Base-by-base conservation (phyloP, 2,329 filamentous ascomycete genomes). In the Trichoderma asperellum region DNA sequence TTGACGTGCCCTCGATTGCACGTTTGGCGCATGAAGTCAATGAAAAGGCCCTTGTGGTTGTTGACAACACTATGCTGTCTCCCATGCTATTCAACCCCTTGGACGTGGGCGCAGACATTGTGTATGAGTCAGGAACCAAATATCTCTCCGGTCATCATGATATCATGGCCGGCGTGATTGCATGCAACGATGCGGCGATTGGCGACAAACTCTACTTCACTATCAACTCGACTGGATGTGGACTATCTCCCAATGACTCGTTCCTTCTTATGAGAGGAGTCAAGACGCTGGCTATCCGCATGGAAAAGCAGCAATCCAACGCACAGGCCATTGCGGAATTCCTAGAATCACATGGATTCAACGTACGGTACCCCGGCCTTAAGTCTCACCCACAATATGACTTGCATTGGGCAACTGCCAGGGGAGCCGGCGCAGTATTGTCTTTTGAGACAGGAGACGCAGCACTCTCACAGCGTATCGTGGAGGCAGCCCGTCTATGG, bases 1-100 rank as follows among this genome's bases (percentile, higher is more conserved):
- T 96, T 75, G 96, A 99, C 79, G 92, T 99, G 70, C 87, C 91
- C 4, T 85, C 89, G 27, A 96, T 99, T 74, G 89, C 96, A 16
- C 85, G 86, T 49, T 83, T 91, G 24, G 88, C 92, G 0, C 96
- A 98, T 79, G 88, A 90, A 47, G 88, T 87, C 61, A 97, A 96
- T 79, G 84, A 91, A 8, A 88, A 88, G 71, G 92, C 93, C 32
- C 84, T 98, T 52, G 94, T 99, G 18, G 89, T 94, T 2, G 96
- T 98, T 32, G 96, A 99, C 82, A 99, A 99, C 84, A 99, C 96
- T 69, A 99, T 99, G 96, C 90, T 99, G 73, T 97, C 94, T 2
- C 96, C 96, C 12, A 91, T 97, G 84, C 89, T 99, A 8, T 91
- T 91, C 76, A 98, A 97, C 82, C 96, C 96, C 6, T 88, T 99